Base-by-base conservation (phyloP, 805 yeast species). In the Lipomyces chichibuensis region DNA sequence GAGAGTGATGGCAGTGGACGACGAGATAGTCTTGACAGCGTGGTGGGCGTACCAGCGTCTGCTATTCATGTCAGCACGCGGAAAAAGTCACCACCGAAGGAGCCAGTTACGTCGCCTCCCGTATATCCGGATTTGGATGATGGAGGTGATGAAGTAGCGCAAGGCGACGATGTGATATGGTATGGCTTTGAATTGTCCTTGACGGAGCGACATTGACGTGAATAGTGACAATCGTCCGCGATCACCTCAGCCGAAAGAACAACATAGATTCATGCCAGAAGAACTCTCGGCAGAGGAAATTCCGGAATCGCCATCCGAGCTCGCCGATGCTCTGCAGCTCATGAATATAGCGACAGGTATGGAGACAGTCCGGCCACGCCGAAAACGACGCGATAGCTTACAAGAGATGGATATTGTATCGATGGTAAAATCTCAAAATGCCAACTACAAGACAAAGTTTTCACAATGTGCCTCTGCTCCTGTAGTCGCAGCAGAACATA, bases 361-460 rank as follows among this genome's bases (percentile, higher is more conserved):
- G 23, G 37, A 25, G 9, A 52, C 65, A 3, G 33, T 56, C 29
- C 55, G 62, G 57, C 59, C 65, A n/a, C 65, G 71, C n/a, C 57
- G 71, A 57, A 65, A 39, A 46, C 59, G 71, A 23, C 59, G 71
- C 5, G 71, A 69, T 51, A 69, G 71, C 33, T 27, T 65, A 33
- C 67, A 66, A n/a, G 70, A 67, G 32, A 54, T 62, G 23, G 71
- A 69, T 54, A 60, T 65, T n/a, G 60, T 69, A 17, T 59, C 71
- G 14, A 33, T 63, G 32, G 60, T 68, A 33, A 65, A 65, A 57
- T 4, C 59, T 9, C 71, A 68, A 33, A 68, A 51, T 35, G 52
- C 39, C 8, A 66, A 55, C 23, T 66, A 66, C 57, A 66, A 66
- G 32, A 62, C 63, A 1, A 64, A 64, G 57, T 20, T 65, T 17